Evolutionary conservation across 192 early-diverging fungal genomes (phyloP), one percentile per base, ranked within the genome.

Genomic region (Coemansia sp.): DNA sequence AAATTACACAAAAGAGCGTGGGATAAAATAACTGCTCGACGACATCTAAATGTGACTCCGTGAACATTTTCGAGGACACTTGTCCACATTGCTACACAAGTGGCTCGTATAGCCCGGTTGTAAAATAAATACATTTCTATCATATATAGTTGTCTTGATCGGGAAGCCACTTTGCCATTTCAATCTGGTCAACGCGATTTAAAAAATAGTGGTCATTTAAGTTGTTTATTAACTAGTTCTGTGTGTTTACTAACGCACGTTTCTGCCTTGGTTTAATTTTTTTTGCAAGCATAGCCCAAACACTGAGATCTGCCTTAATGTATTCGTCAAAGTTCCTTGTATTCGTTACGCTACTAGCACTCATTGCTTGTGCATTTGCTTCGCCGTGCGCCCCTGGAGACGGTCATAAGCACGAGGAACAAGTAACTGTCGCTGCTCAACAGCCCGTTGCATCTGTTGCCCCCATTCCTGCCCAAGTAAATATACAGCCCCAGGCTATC

Each of bases 321-420:
- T 47, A 47, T 15, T 47, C 45, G 45, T 23, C 45, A 47, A 47
- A 47, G 20, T 47, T 47, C 45, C 45, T 47, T 23, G 45, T 47
- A 23, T 28, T 47, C n/a, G 28, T 47, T 11, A 47, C 45, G 45
- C 45, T 47, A 28, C 45, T 47, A n/a, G 45, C 45, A 28, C 45
- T 47, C 14, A 47, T 47, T 4, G 45, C 45, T 15, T 23, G 45
- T 23, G 45, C 45, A 30, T 47, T 47, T 23, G 45, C 45, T 6
- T 47, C 45, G 21, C 45, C 45, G 45, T 47, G 45, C 14, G 23
- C 45, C 12, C 45, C 45, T 28, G 45, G 45, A 23, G 45, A 47
- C 23, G 45, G 45, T 11, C 45, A 47, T n/a, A 47, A 47, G 45
- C 26, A 47, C 23, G 45, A 47, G 20, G 20, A 18, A 15, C 23